phyloP scores from a whole-genome alignment of 2,329 filamentous ascomycete genomes.

The Gyromitra esculenta region DNA sequence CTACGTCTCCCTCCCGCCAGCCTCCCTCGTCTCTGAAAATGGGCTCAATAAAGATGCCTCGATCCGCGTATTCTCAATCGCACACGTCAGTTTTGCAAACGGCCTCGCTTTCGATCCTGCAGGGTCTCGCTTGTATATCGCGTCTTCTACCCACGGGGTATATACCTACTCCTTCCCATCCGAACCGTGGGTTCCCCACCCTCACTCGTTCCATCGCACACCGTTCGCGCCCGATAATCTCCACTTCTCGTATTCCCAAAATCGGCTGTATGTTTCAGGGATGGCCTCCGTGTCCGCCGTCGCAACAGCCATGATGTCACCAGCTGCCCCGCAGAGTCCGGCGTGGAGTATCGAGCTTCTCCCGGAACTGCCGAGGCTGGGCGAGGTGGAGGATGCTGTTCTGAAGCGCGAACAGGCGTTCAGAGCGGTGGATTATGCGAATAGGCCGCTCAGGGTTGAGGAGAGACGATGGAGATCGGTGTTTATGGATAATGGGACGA shows the following conservation, averaged over 20 bases:
- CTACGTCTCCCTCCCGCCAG: conserved; percentile 36
- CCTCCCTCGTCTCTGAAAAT: not conserved
- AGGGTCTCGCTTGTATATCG: conserved; percentile 29
- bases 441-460: conserved; percentile 46
- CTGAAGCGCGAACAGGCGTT: conserved; percentile 44
- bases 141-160: conserved; percentile 43
- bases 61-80: conserved; percentile 17
- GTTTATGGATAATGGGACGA: conserved; percentile 52
- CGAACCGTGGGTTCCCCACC: conserved; percentile 20
- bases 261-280: conserved; percentile 36
- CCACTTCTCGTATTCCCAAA: conserved; percentile 33
- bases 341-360: conserved; percentile 51
- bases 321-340: not conserved
- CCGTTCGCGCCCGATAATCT: conserved; percentile 51
- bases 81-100: conserved; percentile 42
- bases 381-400: conserved; percentile 29
- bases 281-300: conserved; percentile 8
- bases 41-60: not conserved
- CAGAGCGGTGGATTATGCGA: conserved; percentile 46
- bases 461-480: conserved; percentile 53
- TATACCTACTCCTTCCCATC: conserved; percentile 43
- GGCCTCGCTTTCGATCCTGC: conserved; percentile 47
- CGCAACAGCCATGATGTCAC: conserved; percentile 39
- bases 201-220: conserved; percentile 41
- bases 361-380: conserved; percentile 25